Evolutionary conservation across 257 asterid species (phyloP), one percentile per base, ranked within the genome.

Genomic region (Solanum microdontum): DNA sequence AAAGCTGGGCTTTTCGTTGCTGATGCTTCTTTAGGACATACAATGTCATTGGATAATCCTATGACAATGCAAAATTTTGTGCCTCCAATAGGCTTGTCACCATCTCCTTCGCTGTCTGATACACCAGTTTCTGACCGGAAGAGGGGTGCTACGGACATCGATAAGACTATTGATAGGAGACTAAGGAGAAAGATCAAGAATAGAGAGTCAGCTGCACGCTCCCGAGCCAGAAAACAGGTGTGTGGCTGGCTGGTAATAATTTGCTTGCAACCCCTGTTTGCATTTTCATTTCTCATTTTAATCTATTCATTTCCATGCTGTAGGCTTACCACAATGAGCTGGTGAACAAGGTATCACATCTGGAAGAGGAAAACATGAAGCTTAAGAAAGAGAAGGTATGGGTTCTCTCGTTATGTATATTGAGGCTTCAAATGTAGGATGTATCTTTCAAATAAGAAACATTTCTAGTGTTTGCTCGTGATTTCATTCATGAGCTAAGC

Each of bases 161-260:
- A 94, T 30, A 93, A 91, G 91, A 83, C 98, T n/a, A 64, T 91
- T 28, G 98, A 94, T 87, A 91, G 98, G 92, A 93, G 96, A 94
- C 91, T 94, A 55, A 96, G 93, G 89, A 92, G 98, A 84, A 94
- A 94, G 90, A 94, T 94, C 51, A 94, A 94, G 93, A 94, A 94
- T 86, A 91, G 99, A 90, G 99, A 96, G 88, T 94, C 99, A 15
- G 99, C 99, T 89, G 99, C 99, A 66, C 96, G 99, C 11, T 96
- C 99, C 37, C 92, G 99, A 70, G 98, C 97, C 83, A 93, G 98
- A 92, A 96, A 96, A 90, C 99, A 96, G 98, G 98, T 92, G 90
- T 74, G 92, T 84, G 75, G 86, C 86, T 85, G 58, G 82, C 77
- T 75, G 33, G 21, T 55, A 87, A 45, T 76, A 36, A 33, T 51